A percentile compares a stretch with the other conserved stretches of the same genome.
These are phyloP conservation scores for Sporisorium reilianum DNA, from an alignment of 1,284 basidiomycete species.

Conservation along the genomic window DNA sequence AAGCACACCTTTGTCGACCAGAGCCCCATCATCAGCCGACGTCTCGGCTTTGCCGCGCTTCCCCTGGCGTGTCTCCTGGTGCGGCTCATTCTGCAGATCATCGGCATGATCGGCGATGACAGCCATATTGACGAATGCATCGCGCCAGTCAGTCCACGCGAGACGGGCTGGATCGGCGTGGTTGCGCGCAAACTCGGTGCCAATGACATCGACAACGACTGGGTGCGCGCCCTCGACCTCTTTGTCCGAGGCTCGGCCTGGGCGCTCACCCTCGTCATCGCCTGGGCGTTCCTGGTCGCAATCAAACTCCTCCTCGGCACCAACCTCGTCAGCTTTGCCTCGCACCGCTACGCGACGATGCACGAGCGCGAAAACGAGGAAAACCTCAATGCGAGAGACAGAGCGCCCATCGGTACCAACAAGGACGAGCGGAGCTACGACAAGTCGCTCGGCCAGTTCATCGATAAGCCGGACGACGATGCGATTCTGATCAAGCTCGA, in stretches of 20 bases:
- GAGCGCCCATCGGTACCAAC: slow-evolving; percentile 64
- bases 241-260: slow-evolving; percentile 48
- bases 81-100: slow-evolving; percentile 84
- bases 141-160: slow-evolving; percentile 25
- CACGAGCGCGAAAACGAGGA: slow-evolving; percentile 63
- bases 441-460: slow-evolving; percentile 46
- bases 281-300: slow-evolving; percentile 60
- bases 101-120: slow-evolving; percentile 74
- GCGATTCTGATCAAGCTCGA: slow-evolving; percentile 57
- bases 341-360: slow-evolving; percentile 59
- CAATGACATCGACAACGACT: slow-evolving; percentile 43
- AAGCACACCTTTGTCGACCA: slow-evolving; percentile 92
- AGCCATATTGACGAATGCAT: slow-evolving; percentile 70
- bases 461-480: slow-evolving; percentile 61
- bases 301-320: slow-evolving; percentile 66
- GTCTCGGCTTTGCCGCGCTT: slow-evolving; percentile 91
- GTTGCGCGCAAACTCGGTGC: slow-evolving; percentile 38
- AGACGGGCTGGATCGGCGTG: slow-evolving; percentile 41
- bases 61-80: slow-evolving; percentile 92
- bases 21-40: slow-evolving; percentile 90
- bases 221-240: slow-evolving; percentile 33
- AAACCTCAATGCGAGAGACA: slow-evolving; percentile 56
- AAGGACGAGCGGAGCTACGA: slow-evolving; percentile 57
- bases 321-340: slow-evolving; percentile 62
- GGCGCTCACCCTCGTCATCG: slow-evolving; percentile 48